phyloP scores from a whole-genome alignment of 345 rosid species.

The Pelargonium nanum region DNA sequence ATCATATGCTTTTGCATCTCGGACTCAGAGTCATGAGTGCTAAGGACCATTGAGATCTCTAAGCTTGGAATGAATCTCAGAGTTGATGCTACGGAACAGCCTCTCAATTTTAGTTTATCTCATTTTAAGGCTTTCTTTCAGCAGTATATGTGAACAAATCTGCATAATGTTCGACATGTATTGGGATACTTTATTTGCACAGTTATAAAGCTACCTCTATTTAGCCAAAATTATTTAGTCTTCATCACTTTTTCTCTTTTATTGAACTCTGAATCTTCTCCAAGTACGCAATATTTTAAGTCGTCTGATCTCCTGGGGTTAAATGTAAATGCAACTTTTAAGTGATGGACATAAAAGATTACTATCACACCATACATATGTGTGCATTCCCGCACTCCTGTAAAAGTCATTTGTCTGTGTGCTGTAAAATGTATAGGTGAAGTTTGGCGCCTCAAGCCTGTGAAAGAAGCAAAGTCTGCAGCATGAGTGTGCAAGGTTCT shows the following conservation, averaged over 20 bases:
- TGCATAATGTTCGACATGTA: too few species aligned
- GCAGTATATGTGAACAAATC: not conserved
- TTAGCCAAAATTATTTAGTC: not conserved
- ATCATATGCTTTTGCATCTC: too few species aligned
- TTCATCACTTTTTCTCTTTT: not conserved
- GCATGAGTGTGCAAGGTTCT: conserved; percentile 16
- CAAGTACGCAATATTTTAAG: not conserved
- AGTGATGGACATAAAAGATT: not conserved
- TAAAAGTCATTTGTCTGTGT: not conserved
- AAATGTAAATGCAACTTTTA: not conserved
- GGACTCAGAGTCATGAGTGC: too few species aligned
- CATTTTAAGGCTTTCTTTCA: not conserved
- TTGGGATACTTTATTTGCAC: too few species aligned
- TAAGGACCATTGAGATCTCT: not conserved
- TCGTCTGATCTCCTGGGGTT: not conserved
- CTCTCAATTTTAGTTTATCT: not conserved
- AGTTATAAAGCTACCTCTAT: too few species aligned
- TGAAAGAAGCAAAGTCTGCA: not conserved
- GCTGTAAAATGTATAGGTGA: not conserved
- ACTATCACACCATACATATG: not conserved
- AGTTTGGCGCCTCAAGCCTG: not conserved
- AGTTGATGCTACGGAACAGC: not conserved
- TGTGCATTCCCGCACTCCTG: not conserved
- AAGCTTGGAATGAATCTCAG: not conserved
- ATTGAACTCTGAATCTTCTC: not conserved